phyloP scores from a whole-genome alignment of 2,329 filamentous ascomycete genomes.

The Cucurbitaria berberidis region DNA sequence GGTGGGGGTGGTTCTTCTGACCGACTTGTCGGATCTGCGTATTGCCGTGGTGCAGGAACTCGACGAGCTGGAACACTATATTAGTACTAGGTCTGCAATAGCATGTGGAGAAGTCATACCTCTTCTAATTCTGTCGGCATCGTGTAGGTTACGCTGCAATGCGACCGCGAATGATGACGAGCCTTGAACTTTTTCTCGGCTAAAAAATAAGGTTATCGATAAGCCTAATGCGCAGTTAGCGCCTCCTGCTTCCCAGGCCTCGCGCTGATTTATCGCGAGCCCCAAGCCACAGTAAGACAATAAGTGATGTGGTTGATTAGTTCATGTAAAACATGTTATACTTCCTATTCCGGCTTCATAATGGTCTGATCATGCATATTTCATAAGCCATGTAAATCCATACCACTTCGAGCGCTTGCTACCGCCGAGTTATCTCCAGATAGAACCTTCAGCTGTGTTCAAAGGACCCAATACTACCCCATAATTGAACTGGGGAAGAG shows the following conservation, averaged over 20 bases:
- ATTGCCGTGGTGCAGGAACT: conserved; percentile 91
- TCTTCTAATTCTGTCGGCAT: conserved; percentile 61
- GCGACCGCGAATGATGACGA: conserved; percentile 31
- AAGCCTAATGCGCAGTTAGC: conserved; percentile 17
- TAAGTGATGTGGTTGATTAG: conserved; percentile 7
- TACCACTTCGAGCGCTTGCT: background rate
- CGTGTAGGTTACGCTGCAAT: conserved; percentile 24
- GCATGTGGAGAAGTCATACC: conserved; percentile 30
- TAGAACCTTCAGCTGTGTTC: background rate
- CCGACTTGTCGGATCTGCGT: conserved; percentile 85
- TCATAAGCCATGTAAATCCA: background rate
- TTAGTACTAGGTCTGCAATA: background rate
- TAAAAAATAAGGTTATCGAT: conserved; percentile 44
- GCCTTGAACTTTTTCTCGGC: conserved; percentile 35
- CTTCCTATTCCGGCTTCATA: conserved; percentile 6
- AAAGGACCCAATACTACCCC: background rate
- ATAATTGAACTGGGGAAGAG: background rate
- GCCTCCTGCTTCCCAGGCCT: conserved; percentile 1
- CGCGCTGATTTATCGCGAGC: conserved; percentile 6
- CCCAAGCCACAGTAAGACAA: conserved; percentile 2
- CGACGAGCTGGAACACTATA: conserved; percentile 71
- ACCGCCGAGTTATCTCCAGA: background rate
- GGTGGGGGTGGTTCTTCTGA: conserved; percentile 51
- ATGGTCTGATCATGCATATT: background rate
- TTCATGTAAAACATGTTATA: conserved; percentile 9